A percentile compares a stretch with the other conserved stretches of the same genome.
These are phyloP conservation scores for Fusarium musae DNA, from an alignment of 2,329 filamentous ascomycete genomes.

Conservation along the genomic window DNA sequence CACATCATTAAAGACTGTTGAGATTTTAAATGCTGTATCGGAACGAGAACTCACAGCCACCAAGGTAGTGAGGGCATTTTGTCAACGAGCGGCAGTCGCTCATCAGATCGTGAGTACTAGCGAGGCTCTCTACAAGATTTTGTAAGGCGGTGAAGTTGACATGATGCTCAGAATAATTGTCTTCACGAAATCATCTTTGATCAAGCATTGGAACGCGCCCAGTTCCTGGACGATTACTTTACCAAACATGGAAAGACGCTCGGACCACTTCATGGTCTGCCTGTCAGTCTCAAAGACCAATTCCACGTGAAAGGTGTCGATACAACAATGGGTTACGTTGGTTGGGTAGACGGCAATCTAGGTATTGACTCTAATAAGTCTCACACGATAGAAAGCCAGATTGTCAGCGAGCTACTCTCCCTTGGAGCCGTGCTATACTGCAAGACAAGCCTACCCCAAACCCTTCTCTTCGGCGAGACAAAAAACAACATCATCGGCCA, in stretches of 20 bases:
- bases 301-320: conserved; percentile 67
- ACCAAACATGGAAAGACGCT: conserved; percentile 1
- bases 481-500: conserved; percentile 50
- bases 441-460: conserved; percentile 44
- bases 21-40: background rate
- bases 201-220: conserved; percentile 25
- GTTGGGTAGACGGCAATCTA: conserved; percentile 39
- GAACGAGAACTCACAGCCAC: conserved; percentile 32
- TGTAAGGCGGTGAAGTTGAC: conserved; percentile 58
- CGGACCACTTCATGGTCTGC: conserved; percentile 40
- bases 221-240: conserved; percentile 22
- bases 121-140: conserved; percentile 52
- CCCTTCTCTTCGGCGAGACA: conserved; percentile 43
- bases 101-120: conserved; percentile 61
- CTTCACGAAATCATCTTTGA: conserved; percentile 37
- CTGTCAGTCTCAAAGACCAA: conserved; percentile 62
- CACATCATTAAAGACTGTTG: conserved; percentile 10
- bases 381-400: conserved; percentile 31
- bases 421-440: conserved; percentile 41
- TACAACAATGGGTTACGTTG: conserved; percentile 55
- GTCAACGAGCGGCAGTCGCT: conserved; percentile 59
- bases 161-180: conserved; percentile 10
- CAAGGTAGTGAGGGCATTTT: conserved; percentile 63
- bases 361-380: background rate
- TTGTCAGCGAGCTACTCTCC: conserved; percentile 30